Evolutionary conservation across 2,329 filamentous ascomycete genomes (phyloP).

Genomic region (Xylariaceae sp.): DNA sequence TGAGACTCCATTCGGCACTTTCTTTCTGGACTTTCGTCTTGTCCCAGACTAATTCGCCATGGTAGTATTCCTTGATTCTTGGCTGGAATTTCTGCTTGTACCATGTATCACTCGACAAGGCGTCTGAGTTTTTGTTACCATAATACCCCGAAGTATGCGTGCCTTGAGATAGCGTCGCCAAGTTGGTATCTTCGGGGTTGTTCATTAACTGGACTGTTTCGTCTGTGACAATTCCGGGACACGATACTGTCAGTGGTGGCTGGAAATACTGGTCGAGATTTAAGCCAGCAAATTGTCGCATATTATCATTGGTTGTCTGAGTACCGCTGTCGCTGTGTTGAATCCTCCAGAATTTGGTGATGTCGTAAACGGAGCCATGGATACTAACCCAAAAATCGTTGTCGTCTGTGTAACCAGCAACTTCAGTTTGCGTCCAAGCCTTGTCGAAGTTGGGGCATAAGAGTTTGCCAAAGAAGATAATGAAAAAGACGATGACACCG

Average conservation of each 20-base stretch:
- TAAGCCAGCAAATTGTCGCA: conserved; percentile 74
- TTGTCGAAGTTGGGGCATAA: conserved; percentile 91
- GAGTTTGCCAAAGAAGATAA: conserved; percentile 77
- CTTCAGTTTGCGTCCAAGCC: conserved; percentile 72
- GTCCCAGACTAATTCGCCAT: conserved; percentile 78
- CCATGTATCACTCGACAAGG: conserved; percentile 66
- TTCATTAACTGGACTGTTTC: conserved; percentile 48
- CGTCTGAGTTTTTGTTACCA: conserved; percentile 52
- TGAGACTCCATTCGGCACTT: conserved; percentile 62
- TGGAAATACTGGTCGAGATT: conserved; percentile 84
- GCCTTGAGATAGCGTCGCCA: conserved; percentile 51
- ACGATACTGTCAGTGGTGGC: conserved; percentile 68
- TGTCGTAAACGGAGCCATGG: conserved; percentile 85
- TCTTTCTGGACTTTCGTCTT: conserved; percentile 55
- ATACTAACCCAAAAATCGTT: conserved; percentile 85
- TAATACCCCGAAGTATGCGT: conserved; percentile 67
- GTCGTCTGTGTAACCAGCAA: conserved; percentile 64
- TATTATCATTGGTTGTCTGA: conserved; percentile 57
- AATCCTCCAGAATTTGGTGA: conserved; percentile 79
- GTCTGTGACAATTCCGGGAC: conserved; percentile 65
- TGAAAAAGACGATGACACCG: conserved; percentile 82
- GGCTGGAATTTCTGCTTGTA: conserved; percentile 72
- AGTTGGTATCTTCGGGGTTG: conserved; percentile 54
- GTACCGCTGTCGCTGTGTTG: conserved; percentile 75
- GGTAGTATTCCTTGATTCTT: conserved; percentile 78